A percentile compares a stretch with the other conserved stretches of the same genome.
Evolutionary conservation across 2,329 filamentous ascomycete species (phyloP).

Genomic region (Thielaviopsis musarum): DNA sequence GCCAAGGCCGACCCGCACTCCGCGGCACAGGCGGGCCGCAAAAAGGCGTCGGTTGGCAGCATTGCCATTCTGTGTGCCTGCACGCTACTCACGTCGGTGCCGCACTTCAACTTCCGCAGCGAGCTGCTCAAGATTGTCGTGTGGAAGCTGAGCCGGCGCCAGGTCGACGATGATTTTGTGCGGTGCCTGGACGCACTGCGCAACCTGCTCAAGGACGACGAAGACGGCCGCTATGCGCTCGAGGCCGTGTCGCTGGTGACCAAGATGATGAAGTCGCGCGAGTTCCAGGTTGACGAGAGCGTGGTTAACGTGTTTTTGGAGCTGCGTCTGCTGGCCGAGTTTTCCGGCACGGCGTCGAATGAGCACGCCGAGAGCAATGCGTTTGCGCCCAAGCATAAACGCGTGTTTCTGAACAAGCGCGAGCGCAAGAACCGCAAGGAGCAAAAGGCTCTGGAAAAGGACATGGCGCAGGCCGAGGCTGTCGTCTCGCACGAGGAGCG

Average conservation of each 20-base stretch:
- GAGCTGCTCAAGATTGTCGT: conserved; percentile 81
- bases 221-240: conserved; percentile 74
- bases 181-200: conserved; percentile 68
- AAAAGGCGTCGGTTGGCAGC: conserved; percentile 37
- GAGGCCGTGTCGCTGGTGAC: conserved; percentile 72
- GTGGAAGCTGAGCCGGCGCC: conserved; percentile 59
- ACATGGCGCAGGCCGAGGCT: conserved; percentile 85
- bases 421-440: conserved; percentile 71
- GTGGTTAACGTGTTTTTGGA: conserved; percentile 84
- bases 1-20: conserved; percentile 37
- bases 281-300: conserved; percentile 69
- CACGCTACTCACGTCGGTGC: conserved; percentile 60
- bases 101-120: conserved; percentile 91
- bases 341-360: conserved; percentile 66
- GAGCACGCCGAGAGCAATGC: conserved; percentile 48
- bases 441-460: conserved; percentile 74
- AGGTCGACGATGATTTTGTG: conserved; percentile 55
- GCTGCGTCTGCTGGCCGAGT: conserved; percentile 74
- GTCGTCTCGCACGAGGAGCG: conserved; percentile 81
- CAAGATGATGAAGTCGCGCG: conserved; percentile 86
- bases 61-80: conserved; percentile 79
- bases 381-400: conserved; percentile 49
- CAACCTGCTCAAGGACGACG: conserved; percentile 68
- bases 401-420: conserved; percentile 77
- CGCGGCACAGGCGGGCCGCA: neutral